These are phyloP conservation scores for Phialophora tarda DNA, from an alignment of 2,329 filamentous ascomycete genomes.

Conservation along the genomic window DNA sequence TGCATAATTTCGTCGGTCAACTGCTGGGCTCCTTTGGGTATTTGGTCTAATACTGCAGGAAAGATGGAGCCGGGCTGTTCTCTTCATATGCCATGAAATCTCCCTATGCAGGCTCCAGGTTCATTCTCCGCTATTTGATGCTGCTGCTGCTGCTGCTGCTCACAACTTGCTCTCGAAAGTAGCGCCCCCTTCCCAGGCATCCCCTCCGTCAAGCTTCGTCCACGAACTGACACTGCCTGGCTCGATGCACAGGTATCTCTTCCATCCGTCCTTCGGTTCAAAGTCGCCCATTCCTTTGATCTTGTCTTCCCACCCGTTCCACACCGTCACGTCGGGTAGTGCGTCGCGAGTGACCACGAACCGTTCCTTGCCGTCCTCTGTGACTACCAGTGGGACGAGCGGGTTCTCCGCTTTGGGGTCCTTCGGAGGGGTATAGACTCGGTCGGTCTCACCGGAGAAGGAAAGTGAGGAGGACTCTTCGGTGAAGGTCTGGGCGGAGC, in stretches of 20 bases:
- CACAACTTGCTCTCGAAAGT: slow-evolving; percentile 55
- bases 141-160: slow-evolving; percentile 5
- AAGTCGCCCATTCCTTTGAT: slow-evolving; percentile 84
- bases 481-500: slow-evolving; percentile 66
- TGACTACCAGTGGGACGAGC: slow-evolving; percentile 59
- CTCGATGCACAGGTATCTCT: slow-evolving; percentile 94
- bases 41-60: not conserved
- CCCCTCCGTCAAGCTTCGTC: slow-evolving; percentile 82
- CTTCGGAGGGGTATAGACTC: slow-evolving; percentile 75
- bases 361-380: slow-evolving; percentile 66
- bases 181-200: slow-evolving; percentile 69
- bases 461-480: slow-evolving; percentile 68
- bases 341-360: slow-evolving; percentile 83
- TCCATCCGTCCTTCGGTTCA: slow-evolving; percentile 84
- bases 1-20: not conserved
- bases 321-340: slow-evolving; percentile 86
- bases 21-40: not conserved
- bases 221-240: slow-evolving; percentile 81
- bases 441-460: slow-evolving; percentile 81
- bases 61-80: not conserved
- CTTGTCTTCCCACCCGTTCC: slow-evolving; percentile 96
- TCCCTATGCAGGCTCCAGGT: not conserved
- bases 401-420: slow-evolving; percentile 58
- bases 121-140: not conserved
- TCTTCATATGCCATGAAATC: not conserved